phyloP scores from a whole-genome alignment of 805 yeast genomes.

The Candida montana region DNA sequence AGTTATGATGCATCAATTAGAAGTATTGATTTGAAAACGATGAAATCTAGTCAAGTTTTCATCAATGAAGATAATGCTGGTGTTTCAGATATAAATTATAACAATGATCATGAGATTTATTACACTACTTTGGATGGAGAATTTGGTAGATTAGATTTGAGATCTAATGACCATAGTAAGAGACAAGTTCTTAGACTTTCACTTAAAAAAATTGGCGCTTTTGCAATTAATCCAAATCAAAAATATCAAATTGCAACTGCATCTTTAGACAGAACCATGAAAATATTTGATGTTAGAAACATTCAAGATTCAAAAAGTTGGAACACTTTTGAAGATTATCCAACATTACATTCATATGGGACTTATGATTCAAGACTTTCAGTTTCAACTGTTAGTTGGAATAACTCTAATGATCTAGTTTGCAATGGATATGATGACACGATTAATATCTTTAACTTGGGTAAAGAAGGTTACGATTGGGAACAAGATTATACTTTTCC shows the following conservation, averaged over 20 bases:
- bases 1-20: conserved; percentile 90
- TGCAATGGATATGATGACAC: conserved; percentile 94
- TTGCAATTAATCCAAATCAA: conserved; percentile 67
- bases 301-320: conserved; percentile 38
- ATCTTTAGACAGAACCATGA: conserved; percentile 78
- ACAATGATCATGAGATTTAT: conserved; percentile 54
- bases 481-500: conserved; percentile 12
- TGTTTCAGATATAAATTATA: conserved; percentile 65
- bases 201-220: conserved; percentile 91
- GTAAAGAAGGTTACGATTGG: conserved; percentile 22
- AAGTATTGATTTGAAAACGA: conserved; percentile 56
- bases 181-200: conserved; percentile 45
- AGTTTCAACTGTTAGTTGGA: conserved; percentile 75
- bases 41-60: conserved; percentile 56
- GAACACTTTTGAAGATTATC: conserved; percentile 48
- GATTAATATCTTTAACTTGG: conserved; percentile 62
- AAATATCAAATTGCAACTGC: conserved; percentile 74
- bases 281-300: conserved; percentile 81
- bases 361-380: conserved; percentile 71
- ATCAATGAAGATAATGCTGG: conserved; percentile 57
- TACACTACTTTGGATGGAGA: conserved; percentile 78
- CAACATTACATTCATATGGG: conserved; percentile 38
- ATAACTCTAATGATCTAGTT: conserved; percentile 59
- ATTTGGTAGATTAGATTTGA: conserved; percentile 66
- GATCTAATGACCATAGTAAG: conserved; percentile 39